Percentiles rank a stretch among this genome's conserved stretches.
phyloP scores from a whole-genome alignment of 139 green algal genomes.

The Trebouxia sp. region DNA sequence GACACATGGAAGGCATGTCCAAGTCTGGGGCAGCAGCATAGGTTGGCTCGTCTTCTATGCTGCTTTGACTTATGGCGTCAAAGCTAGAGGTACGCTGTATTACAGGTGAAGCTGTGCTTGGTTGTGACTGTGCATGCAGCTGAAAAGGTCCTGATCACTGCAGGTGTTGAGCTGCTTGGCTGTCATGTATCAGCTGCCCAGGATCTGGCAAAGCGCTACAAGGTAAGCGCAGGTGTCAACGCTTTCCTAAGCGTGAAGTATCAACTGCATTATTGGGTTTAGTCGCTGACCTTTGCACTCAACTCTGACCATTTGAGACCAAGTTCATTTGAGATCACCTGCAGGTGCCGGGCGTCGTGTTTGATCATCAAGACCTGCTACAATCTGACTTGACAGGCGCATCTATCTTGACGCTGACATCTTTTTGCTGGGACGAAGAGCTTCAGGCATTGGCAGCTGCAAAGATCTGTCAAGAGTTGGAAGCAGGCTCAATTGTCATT shows the following conservation, averaged over 20 bases:
- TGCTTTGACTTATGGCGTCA: slow-evolving; percentile 5
- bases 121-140: background rate
- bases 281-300: too few relatives aligned
- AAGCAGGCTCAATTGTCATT: background rate
- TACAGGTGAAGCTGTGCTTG: background rate
- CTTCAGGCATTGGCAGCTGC: background rate
- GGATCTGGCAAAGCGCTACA: background rate
- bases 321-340: too few relatives aligned
- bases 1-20: background rate
- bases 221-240: background rate
- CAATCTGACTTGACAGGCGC: background rate
- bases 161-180: slow-evolving; percentile 21
- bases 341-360: background rate
- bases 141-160: background rate
- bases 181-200: background rate
- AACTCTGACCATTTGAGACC: too few relatives aligned
- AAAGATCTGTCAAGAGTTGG: slow-evolving; percentile 6
- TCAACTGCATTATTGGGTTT: too few relatives aligned
- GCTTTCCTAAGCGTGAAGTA: background rate
- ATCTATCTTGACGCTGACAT: slow-evolving; percentile 13
- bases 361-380: slow-evolving; percentile 1
- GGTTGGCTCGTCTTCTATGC: slow-evolving; percentile 18
- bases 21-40: slow-evolving; percentile 30
- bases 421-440: slow-evolving; percentile 9
- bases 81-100: slow-evolving; percentile 9